Base-by-base conservation (phyloP, 768 basidiomycete genomes). In the Gymnopilus dilepis region DNA sequence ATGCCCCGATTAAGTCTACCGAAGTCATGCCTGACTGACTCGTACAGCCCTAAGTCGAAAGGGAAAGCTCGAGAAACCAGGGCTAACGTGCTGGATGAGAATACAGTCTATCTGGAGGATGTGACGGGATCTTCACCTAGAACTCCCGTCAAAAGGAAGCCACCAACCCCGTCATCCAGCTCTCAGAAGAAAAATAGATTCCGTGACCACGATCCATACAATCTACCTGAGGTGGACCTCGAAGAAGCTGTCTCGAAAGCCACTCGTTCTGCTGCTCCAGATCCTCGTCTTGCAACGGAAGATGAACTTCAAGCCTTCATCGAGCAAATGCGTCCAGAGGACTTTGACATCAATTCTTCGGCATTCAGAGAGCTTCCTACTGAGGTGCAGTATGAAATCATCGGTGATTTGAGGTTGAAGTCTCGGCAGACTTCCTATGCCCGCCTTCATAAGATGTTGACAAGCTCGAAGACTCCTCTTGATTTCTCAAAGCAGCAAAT, bases 401-500 rank as follows among this genome's bases (percentile, higher is more conserved):
- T 99, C 33, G 96, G 97, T 56, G 97, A 99, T 77, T 80, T 99
- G 50, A 87, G 97, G 3, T 81, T 97, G 59, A 95, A 95, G 74
- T 98, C 96, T 1, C 85, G 97, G 3, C 96, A 98, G 75, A 96
- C 94, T 12, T 97, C 94, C 8, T 91, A 96, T 77, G 88, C 87
- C 31, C 91, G 97, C 3, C 77, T 99, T 45, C 91, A 97, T 69
- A 89, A 89, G 58, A 99, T 99, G 97, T 79, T 97, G 19, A 82
- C 80, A 56, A 84, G 82, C 43, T 84, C 95, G 0, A 80, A 79
- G 2, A 97, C 95, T 0, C 89, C 97, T 0, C 79, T 98, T 57
- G 97, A 99, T 73, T 99, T 99, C 73, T 98, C 95, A 0, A 95
- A 91, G 69, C 91, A 97, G 65, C 97, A 99, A 73, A 99, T 99